Conservation (phyloP, 2,329 filamentous ascomycete genomes). For the Diaporthe batatas region DNA sequence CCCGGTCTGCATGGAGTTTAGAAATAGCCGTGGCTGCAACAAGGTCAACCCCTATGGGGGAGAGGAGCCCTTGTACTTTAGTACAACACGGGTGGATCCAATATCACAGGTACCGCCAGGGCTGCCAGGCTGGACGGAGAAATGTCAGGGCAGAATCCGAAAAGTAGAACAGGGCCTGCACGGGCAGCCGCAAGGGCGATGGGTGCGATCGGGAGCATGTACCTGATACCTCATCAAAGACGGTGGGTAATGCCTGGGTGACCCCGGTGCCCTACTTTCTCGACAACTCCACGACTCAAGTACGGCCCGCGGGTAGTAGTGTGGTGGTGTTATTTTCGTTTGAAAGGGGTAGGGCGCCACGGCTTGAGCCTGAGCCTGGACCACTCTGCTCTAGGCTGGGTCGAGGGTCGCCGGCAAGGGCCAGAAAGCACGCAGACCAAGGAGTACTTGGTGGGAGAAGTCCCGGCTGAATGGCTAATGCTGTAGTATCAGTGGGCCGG, state of each 20-base stretch:
- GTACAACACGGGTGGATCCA: slow-evolving; percentile 63
- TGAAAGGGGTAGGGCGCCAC: slow-evolving; percentile 39
- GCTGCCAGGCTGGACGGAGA: slow-evolving; percentile 59
- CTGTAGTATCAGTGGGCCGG: slow-evolving; percentile 56
- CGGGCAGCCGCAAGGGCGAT: slow-evolving; percentile 51
- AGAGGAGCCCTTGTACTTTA: slow-evolving; percentile 57
- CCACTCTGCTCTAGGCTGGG: slow-evolving; percentile 14
- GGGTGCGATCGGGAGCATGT: slow-evolving; percentile 46
- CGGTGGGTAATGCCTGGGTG: slow-evolving; percentile 55
- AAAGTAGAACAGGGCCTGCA: slow-evolving; percentile 57
- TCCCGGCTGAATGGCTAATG: slow-evolving; percentile 66
- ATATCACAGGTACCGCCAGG: slow-evolving; percentile 59
- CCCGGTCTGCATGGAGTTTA: slow-evolving; percentile 58
- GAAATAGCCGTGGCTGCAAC: slow-evolving; percentile 56
- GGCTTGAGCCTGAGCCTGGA: slow-evolving; percentile 53
- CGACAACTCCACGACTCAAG: slow-evolving; percentile 52
- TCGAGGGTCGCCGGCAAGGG: slow-evolving; percentile 49
- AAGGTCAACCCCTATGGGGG: slow-evolving; percentile 51
- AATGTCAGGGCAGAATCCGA: slow-evolving; percentile 61
- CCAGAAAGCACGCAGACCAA: slow-evolving; percentile 53
- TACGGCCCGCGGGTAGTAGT: slow-evolving; percentile 52
- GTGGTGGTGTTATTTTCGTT: slow-evolving; percentile 43
- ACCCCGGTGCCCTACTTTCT: slow-evolving; percentile 51
- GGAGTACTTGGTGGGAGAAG: slow-evolving; percentile 54
- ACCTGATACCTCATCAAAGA: slow-evolving; percentile 57